Conservation (phyloP, 345 rosid genomes). For the Heritiera fomes region DNA sequence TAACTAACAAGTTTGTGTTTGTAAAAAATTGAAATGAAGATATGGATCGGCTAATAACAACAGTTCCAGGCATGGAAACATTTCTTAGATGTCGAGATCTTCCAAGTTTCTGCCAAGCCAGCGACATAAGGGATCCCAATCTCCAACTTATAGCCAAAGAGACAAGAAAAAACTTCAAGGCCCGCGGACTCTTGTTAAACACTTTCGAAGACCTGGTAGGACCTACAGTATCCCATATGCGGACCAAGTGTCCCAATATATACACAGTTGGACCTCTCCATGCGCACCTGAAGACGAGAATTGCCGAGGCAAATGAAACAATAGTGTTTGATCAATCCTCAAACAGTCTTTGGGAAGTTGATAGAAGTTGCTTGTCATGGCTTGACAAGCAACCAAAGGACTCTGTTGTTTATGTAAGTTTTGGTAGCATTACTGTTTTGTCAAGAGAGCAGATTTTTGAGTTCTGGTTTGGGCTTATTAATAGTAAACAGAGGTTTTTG, state of each 20-base stretch:
- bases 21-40: conserved; percentile 13
- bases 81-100: conserved; percentile 39
- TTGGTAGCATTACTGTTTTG: conserved; percentile 43
- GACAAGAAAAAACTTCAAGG: conserved; percentile 17
- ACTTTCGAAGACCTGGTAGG: conserved; percentile 66
- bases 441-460: conserved; percentile 37
- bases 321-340: conserved; percentile 19
- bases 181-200: conserved; percentile 56
- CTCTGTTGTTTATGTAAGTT: conserved; percentile 55
- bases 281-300: conserved; percentile 33
- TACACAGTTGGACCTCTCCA: conserved; percentile 65
- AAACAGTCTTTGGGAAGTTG: conserved; percentile 37
- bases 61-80: conserved; percentile 33
- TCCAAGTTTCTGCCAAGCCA: conserved; percentile 34
- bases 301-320: not conserved
- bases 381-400: conserved; percentile 38
- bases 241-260: conserved; percentile 37
- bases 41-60: conserved; percentile 25
- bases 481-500: conserved; percentile 38
- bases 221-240: conserved; percentile 45
- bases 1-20: not conserved
- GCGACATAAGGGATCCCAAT: not conserved
- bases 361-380: conserved; percentile 50
- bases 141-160: not conserved
- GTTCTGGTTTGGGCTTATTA: conserved; percentile 45